phyloP scores from a whole-genome alignment of 257 asterid genomes.

The Solanum pennellii region DNA sequence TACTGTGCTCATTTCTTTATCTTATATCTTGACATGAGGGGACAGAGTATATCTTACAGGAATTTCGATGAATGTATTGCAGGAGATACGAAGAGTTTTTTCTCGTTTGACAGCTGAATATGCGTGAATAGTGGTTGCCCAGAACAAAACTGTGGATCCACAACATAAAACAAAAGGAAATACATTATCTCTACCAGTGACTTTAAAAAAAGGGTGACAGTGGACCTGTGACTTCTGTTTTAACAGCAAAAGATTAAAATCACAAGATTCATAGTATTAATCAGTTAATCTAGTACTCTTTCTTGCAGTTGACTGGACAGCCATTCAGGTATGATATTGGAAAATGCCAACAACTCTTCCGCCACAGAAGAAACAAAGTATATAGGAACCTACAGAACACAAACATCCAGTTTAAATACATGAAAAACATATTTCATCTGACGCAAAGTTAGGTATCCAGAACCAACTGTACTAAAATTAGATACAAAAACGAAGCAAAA shows the following conservation, averaged over 20 bases:
- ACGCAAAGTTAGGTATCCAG: background rate
- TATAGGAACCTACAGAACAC: slow-evolving; percentile 58
- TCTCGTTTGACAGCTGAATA: slow-evolving; percentile 44
- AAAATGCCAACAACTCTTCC: slow-evolving; percentile 63
- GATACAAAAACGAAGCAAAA: background rate
- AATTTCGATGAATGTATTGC: slow-evolving; percentile 56
- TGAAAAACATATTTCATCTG: background rate
- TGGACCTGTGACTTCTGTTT: background rate
- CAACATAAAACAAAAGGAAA: background rate
- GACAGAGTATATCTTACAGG: slow-evolving; percentile 38
- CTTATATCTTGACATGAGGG: background rate
- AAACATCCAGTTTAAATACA: background rate
- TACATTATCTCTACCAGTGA: background rate
- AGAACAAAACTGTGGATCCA: slow-evolving; percentile 48
- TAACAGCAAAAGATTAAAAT: background rate
- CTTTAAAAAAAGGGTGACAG: background rate
- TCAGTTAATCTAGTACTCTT: slow-evolving; percentile 27
- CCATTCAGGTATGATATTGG: slow-evolving; percentile 89
- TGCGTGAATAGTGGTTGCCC: slow-evolving; percentile 61
- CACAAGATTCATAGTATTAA: background rate
- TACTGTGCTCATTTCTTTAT: background rate
- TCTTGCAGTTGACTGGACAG: slow-evolving; percentile 54
- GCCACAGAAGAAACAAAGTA: slow-evolving; percentile 74
- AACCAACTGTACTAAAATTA: background rate
- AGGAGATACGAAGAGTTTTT: slow-evolving; percentile 61